A percentile compares a stretch with the other conserved stretches of the same genome.
Conservation (phyloP, 345 rosid species). For the Ceriops decandra region DNA sequence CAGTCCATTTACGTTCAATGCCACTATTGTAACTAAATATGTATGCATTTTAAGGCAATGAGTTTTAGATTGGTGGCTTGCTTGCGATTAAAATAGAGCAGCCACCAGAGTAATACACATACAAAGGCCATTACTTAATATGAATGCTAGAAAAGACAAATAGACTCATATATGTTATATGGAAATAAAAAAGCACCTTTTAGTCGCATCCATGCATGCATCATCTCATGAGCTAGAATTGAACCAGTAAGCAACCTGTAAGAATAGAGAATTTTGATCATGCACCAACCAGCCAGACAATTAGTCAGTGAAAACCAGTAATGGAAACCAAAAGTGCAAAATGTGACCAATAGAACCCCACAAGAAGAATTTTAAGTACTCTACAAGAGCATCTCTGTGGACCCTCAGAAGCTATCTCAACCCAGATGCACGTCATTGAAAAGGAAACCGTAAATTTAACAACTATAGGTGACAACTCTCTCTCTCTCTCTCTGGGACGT, state of each 20-base stretch:
- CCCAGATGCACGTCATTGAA: not conserved
- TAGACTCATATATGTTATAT: not conserved
- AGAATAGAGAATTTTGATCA: slow-evolving; percentile 7
- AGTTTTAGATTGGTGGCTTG: not conserved
- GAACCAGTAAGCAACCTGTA: slow-evolving; percentile 91
- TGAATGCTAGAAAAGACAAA: not conserved
- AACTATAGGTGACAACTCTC: no score
- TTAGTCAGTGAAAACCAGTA: not conserved
- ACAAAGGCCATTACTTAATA: not conserved
- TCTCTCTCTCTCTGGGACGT: no score
- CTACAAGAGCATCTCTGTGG: not conserved
- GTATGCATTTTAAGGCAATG: not conserved
- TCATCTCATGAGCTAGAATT: slow-evolving; percentile 95
- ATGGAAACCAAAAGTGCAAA: no score
- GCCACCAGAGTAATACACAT: not conserved
- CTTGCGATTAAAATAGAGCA: not conserved
- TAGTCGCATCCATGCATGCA: slow-evolving; percentile 99
- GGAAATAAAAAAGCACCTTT: slow-evolving; percentile 42
- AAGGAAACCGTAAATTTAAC: not conserved
- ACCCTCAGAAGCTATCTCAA: not conserved
- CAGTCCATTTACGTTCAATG: not conserved
- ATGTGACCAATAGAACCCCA: no score
- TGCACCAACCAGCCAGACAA: not conserved
- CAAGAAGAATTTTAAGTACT: not conserved
- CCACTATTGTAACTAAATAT: not conserved